Conservation (phyloP, 2,329 filamentous ascomycete genomes). For the Monilinia fructigena region DNA sequence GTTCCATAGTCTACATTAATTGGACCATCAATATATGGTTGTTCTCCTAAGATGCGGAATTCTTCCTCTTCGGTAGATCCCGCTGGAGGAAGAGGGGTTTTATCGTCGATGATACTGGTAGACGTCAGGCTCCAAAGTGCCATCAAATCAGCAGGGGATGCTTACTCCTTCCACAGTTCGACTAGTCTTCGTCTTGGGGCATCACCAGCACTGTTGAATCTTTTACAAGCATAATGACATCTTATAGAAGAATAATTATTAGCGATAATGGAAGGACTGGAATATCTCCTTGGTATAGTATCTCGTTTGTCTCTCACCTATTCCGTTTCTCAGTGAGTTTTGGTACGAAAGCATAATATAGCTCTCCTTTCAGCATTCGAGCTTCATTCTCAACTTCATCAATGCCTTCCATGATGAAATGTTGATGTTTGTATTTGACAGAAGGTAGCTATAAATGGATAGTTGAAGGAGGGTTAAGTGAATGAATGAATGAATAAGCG, state of each 20-base stretch:
- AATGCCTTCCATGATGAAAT: constrained; percentile 35
- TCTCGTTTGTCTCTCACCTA: constrained; percentile 39
- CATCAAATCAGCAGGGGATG: constrained; percentile 9
- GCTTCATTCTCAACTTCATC: constrained; percentile 49
- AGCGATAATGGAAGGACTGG: background rate
- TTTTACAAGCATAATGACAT: constrained; percentile 56
- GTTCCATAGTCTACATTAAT: constrained; percentile 75
- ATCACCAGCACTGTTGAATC: constrained; percentile 63
- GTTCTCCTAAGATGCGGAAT: constrained; percentile 59
- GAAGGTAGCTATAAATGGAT: background rate
- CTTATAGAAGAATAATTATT: constrained; percentile 7
- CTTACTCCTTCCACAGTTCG: constrained; percentile 71
- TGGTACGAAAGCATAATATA: constrained; percentile 73
- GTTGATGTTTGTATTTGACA: background rate
- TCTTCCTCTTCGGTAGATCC: constrained; percentile 61
- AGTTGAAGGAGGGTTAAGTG: too few species aligned
- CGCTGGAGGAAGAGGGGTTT: constrained; percentile 60
- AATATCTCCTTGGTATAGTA: background rate
- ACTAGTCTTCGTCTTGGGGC: constrained; percentile 60
- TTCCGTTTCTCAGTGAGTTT: constrained; percentile 61
- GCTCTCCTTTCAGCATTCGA: constrained; percentile 64
- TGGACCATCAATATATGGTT: constrained; percentile 69
- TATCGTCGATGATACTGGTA: constrained; percentile 53
- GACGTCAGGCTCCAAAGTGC: constrained; percentile 23
- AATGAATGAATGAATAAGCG: constrained; percentile 16